These are phyloP conservation scores for Sugiyamaella paludigena DNA, from an alignment of 1,139 yeast genomes.

Conservation along the genomic window DNA sequence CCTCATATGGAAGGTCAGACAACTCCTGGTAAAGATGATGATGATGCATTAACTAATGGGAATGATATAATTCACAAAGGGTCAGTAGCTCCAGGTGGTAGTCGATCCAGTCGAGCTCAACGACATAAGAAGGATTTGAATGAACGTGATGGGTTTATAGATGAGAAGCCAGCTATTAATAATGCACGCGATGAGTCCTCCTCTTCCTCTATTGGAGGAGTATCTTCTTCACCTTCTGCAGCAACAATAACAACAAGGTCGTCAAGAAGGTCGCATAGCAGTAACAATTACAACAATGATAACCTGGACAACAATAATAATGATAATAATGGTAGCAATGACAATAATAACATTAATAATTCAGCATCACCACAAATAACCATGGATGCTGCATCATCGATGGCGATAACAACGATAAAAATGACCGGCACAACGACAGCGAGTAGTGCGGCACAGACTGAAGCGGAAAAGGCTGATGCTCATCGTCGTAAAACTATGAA, in stretches of 20 bases:
- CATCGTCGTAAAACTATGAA: conserved; percentile 36
- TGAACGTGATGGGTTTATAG: conserved; percentile 9
- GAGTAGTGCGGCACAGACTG: neutral
- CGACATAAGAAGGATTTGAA: conserved; percentile 10
- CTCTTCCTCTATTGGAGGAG: too few species aligned
- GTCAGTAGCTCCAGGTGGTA: neutral
- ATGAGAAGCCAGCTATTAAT: neutral
- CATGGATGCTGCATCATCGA: too few species aligned
- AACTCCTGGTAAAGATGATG: conserved; percentile 7
- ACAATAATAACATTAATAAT: conserved; percentile 2
- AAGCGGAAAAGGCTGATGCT: neutral
- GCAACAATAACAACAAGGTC: neutral
- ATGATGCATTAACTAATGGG: conserved; percentile 6
- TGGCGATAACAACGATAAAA: too few species aligned
- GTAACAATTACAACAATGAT: neutral
- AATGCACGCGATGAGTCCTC: too few species aligned
- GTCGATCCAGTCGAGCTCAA: conserved; percentile 10
- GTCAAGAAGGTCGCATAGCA: neutral
- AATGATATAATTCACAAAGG: conserved; percentile 8
- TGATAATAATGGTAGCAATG: neutral
- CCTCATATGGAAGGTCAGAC: conserved; percentile 37
- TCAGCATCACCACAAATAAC: too few species aligned
- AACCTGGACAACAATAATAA: too few species aligned
- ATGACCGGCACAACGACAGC: too few species aligned
- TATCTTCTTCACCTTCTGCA: too few species aligned